Base-by-base conservation (phyloP, 768 basidiomycete genomes). In the Hygrocybe punicea region DNA sequence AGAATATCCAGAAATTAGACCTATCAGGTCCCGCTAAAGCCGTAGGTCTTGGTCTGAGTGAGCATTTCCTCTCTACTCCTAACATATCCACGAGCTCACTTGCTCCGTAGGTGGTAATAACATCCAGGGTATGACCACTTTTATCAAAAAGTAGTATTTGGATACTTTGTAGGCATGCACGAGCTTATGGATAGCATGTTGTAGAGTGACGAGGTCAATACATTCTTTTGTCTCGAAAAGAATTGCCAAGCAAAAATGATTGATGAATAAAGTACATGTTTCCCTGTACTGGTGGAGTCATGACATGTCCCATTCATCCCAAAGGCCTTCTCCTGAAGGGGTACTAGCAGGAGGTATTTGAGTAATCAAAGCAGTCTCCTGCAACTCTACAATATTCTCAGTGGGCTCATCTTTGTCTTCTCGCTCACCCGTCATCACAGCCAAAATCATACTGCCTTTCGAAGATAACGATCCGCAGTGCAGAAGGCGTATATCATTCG, bases 251-350 rank as follows among this genome's bases (percentile, higher is more conserved):
- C n/a, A n/a, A n/a, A n/a, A n/a, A n/a, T n/a, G n/a, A n/a, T n/a
- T n/a, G n/a, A n/a, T n/a, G n/a, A n/a, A n/a, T n/a, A n/a, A n/a
- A n/a, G n/a, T n/a, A n/a, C n/a, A n/a, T n/a, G n/a, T n/a, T n/a
- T n/a, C n/a, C n/a, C n/a, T n/a, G n/a, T n/a, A n/a, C n/a, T n/a
- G n/a, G n/a, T n/a, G 39, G 39, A 3, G 13, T 35, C 19, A 50
- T 5, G 48, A 6, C 82, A 87, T 84, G 63, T 88, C 87, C 85
- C 87, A 90, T 60, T 88, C 88, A 47, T 86, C 85, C 87, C 89
- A 91, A 56, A 81, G 63, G 33, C 69, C 68, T 14, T 73, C 71
- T 42, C 60, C 59, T 34, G 65, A 55, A 16, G 68, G 56, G 13
- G 61, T 35, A 3, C 63, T 45, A 17, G 58, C 51, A n/a, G 73